Conservation (phyloP, 495 filamentous ascomycete genomes). For the Annulohypoxylon nitens region DNA sequence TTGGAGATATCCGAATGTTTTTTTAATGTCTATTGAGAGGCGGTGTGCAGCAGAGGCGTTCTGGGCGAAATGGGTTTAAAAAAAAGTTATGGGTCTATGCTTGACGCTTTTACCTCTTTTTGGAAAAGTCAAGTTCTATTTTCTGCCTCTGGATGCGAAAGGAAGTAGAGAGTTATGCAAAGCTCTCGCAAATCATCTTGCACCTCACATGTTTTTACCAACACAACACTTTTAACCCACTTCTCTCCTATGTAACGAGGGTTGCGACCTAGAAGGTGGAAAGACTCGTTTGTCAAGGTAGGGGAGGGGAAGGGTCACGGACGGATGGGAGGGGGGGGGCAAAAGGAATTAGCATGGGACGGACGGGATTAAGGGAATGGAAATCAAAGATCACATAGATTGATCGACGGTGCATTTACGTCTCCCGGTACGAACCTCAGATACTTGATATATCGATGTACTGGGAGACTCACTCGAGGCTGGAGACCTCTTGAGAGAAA, state of each 20-base stretch:
- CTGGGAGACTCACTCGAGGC: slow-evolving; percentile 42
- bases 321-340: neutral
- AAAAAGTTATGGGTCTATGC: slow-evolving; percentile 20
- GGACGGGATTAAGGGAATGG: slow-evolving; percentile 10
- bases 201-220: slow-evolving; percentile 4
- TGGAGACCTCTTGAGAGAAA: slow-evolving; percentile 45
- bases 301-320: neutral
- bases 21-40: slow-evolving; percentile 47
- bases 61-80: slow-evolving; percentile 42
- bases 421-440: slow-evolving; percentile 1
- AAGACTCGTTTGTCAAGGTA: slow-evolving; percentile 9
- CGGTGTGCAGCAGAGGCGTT: slow-evolving; percentile 51
- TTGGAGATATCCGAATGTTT: slow-evolving; percentile 47
- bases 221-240: slow-evolving; percentile 1
- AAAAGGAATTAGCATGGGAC: slow-evolving; percentile 1
- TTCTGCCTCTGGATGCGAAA: slow-evolving; percentile 1
- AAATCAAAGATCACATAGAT: slow-evolving; percentile 4
- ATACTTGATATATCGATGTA: slow-evolving; percentile 1
- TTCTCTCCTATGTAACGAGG: slow-evolving; percentile 26
- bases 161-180: slow-evolving; percentile 7
- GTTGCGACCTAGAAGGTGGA: slow-evolving; percentile 4
- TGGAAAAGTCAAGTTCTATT: neutral
- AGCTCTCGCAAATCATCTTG: slow-evolving; percentile 9
- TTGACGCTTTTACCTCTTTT: neutral
- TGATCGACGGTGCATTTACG: slow-evolving; percentile 11